These are phyloP conservation scores for Thinopyrum elongatum DNA, from an alignment of 176 grass and related monocot species.

Conservation along the genomic window DNA sequence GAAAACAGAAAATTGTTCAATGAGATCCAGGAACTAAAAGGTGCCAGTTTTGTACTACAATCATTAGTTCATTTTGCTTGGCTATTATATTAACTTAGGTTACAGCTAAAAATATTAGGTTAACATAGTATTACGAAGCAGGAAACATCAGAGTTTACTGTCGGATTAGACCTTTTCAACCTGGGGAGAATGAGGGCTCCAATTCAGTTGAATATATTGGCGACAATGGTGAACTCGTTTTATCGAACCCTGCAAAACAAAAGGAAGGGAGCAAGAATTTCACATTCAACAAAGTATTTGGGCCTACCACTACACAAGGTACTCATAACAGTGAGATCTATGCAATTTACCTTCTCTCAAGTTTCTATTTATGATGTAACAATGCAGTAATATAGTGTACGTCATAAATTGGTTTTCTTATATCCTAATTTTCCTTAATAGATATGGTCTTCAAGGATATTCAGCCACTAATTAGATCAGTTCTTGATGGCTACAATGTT, in stretches of 20 bases:
- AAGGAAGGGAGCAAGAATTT: conserved; percentile 82
- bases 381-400: not conserved
- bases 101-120: conserved; percentile 22
- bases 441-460: conserved; percentile 85
- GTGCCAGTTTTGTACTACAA: conserved; percentile 39
- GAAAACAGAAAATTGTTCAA: conserved; percentile 89
- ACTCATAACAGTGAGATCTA: not conserved
- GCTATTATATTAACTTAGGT: conserved; percentile 10
- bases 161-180: conserved; percentile 81
- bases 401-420: conserved; percentile 18
- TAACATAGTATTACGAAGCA: conserved; percentile 37
- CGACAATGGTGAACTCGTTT: conserved; percentile 68
- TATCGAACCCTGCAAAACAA: conserved; percentile 71
- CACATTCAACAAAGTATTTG: conserved; percentile 90
- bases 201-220: conserved; percentile 59
- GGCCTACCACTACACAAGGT: conserved; percentile 81
- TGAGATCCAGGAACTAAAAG: conserved; percentile 95
- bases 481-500: conserved; percentile 96
- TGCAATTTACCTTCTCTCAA: conserved; percentile 18
- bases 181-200: conserved; percentile 52
- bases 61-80: conserved; percentile 2
- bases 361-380: not conserved
- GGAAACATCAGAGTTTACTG: conserved; percentile 97
- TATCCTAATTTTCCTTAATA: conserved; percentile 37
- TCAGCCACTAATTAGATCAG: conserved; percentile 77